Base-by-base conservation (phyloP, 768 basidiomycete genomes). In the Candolleomyces aberdarensis region DNA sequence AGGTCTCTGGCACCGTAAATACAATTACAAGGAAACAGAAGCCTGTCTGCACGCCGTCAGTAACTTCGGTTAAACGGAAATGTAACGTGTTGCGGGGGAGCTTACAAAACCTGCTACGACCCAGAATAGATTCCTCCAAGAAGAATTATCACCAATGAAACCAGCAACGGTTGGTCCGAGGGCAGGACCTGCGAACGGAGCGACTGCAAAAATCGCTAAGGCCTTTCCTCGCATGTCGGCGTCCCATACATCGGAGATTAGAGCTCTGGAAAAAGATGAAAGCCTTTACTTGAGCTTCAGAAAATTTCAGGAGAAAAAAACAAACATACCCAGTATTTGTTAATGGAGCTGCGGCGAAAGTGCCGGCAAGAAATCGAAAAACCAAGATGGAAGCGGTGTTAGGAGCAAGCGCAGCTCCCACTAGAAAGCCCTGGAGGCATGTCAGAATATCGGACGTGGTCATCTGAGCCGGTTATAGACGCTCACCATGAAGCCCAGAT, bases 101-200 rank as follows among this genome's bases (percentile, higher is more conserved):
- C 82, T 67, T 64, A 83, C 83, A 64, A 87, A 84, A 36, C 82
- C 76, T 20, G 85, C 73, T 58, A 84, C 71, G 53, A 87, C 75
- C 85, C 86, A 88, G 70, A 87, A 91, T 8, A 87, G 67, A 84
- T 84, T 88, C 41, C 85, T 76, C 85, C 88, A 91, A 2, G 80
- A 80, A 0, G 80, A 72, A 39, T 74, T 74, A 65, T 76, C 65
- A 29, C 70, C 72, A 19, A 83, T 72, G 61, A 78, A 82, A 3
- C 81, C 82, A 43, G 76, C 83, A 11, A 83, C 76, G 26, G 83
- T 77, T 3, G 86, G 86, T 0, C 85, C 85, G 5, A 85, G 63
- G 4, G 81, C 79, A 3, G 88, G 88, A 43, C 87, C 90, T 3
- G 85, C 82, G 67, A 91, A 91, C 0, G 88, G 86, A 13, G 83